These are phyloP conservation scores for Heliamphora pulchella DNA, from an alignment of 179 eudicot species.

Conservation along the genomic window DNA sequence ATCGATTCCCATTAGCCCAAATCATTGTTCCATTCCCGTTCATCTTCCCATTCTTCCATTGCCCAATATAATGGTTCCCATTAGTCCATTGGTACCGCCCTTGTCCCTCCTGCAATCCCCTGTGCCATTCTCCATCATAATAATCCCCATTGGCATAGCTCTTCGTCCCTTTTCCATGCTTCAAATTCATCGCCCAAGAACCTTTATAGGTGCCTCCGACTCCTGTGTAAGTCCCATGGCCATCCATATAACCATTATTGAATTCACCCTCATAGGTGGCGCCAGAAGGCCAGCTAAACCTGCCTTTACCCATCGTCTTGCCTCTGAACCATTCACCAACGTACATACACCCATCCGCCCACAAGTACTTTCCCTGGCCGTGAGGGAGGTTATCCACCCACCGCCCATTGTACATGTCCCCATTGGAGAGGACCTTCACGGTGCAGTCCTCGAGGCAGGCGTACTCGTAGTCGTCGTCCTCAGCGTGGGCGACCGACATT, in stretches of 20 bases:
- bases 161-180: constrained; percentile 60
- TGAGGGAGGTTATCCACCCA: constrained; percentile 57
- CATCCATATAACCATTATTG: constrained; percentile 75
- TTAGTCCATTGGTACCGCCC: constrained; percentile 73
- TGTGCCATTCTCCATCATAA: constrained; percentile 72
- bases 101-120: constrained; percentile 62
- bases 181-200: constrained; percentile 57
- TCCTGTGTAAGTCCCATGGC: constrained; percentile 62
- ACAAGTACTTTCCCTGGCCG: constrained; percentile 69
- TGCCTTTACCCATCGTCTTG: constrained; percentile 59
- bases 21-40: constrained; percentile 58
- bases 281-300: constrained; percentile 86
- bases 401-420: constrained; percentile 66
- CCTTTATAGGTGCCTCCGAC: constrained; percentile 66
- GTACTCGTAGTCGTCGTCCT: constrained; percentile 44
- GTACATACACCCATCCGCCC: constrained; percentile 94
- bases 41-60: constrained; percentile 58
- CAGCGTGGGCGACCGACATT: constrained; percentile 95
- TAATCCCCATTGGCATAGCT: constrained; percentile 61
- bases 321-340: constrained; percentile 79
- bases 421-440: constrained; percentile 55
- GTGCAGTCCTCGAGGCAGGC: constrained; percentile 32
- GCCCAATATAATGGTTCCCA: constrained; percentile 63
- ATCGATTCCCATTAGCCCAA: constrained; percentile 69
- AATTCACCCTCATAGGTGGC: constrained; percentile 92